phyloP scores from a whole-genome alignment of 2,329 filamentous ascomycete species.

The Talaromyces sp. region DNA sequence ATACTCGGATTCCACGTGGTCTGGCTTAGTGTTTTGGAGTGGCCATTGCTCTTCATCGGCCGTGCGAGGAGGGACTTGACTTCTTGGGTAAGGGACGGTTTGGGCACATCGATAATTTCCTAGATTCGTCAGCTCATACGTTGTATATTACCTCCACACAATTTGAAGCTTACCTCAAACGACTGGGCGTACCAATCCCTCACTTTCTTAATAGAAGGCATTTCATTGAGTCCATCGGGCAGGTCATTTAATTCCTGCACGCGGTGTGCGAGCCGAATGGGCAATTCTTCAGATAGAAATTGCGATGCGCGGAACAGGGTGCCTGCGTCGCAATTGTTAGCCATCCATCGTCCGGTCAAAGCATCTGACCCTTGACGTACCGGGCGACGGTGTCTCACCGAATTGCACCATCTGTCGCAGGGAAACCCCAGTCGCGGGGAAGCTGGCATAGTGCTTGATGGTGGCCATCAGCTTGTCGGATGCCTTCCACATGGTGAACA shows the following conservation, averaged over 20 bases:
- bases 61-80: conserved; percentile 70
- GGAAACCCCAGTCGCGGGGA: conserved; percentile 92
- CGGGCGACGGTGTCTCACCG: conserved; percentile 84
- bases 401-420: conserved; percentile 99
- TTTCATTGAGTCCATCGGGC: conserved; percentile 92
- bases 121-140: conserved; percentile 13
- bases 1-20: conserved; percentile 88
- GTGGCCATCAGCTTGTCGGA: conserved; percentile 88
- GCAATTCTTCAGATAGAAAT: conserved; percentile 96
- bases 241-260: conserved; percentile 90
- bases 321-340: conserved; percentile 46
- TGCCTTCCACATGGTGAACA: conserved; percentile 75
- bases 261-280: conserved; percentile 91
- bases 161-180: conserved; percentile 66
- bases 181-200: conserved; percentile 99
- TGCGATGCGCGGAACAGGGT: conserved; percentile 96
- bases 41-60: conserved; percentile 44
- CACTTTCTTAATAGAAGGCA: conserved; percentile 93
- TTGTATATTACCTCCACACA: conserved; percentile 15
- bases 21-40: conserved; percentile 66
- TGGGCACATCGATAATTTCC: conserved; percentile 86
- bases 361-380: conserved; percentile 44
- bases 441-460: conserved; percentile 95
- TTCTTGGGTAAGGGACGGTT: conserved; percentile 69
- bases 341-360: neutral